These are phyloP conservation scores for Mycena kentingensis DNA, from an alignment of 768 basidiomycete genomes.

Conservation along the genomic window DNA sequence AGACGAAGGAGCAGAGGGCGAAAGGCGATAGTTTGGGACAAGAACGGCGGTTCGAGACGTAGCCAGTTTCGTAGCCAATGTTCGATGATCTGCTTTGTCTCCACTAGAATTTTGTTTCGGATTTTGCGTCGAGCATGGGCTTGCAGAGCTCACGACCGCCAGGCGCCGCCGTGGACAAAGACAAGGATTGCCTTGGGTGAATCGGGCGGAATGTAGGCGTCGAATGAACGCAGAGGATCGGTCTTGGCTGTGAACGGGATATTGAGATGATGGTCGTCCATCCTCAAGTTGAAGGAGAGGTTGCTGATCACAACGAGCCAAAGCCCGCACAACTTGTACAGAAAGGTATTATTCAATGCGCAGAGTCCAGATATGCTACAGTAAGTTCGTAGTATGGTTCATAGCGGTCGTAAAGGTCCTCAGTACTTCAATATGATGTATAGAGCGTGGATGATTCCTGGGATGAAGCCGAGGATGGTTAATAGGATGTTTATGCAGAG, in stretches of 20 bases:
- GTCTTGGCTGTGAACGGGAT: constrained; percentile 40
- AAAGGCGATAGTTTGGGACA: constrained; percentile 80
- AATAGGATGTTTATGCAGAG: constrained; percentile 78
- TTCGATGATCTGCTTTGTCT: constrained; percentile 12
- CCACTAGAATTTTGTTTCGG: neutral
- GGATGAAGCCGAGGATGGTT: constrained; percentile 80
- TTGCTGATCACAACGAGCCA: neutral
- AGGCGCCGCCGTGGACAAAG: constrained; percentile 85
- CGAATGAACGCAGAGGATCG: constrained; percentile 50
- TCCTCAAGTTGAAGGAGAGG: neutral
- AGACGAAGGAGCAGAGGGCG: constrained; percentile 43
- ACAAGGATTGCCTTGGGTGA: constrained; percentile 38
- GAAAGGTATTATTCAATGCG: too few relatives aligned
- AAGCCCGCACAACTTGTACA: too few relatives aligned
- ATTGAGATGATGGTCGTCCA: constrained; percentile 27
- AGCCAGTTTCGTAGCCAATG: constrained; percentile 56
- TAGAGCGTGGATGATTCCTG: constrained; percentile 75
- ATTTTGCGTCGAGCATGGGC: too few relatives aligned
- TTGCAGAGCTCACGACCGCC: constrained; percentile 64
- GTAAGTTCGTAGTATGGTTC: neutral
- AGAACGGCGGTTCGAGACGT: constrained; percentile 59
- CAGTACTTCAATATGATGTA: constrained; percentile 83
- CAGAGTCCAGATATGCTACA: too few relatives aligned
- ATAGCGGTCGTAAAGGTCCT: constrained; percentile 8
- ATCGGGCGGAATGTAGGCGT: constrained; percentile 47